phyloP scores from a whole-genome alignment of 345 rosid species.

The Aquilaria yunnanensis region DNA sequence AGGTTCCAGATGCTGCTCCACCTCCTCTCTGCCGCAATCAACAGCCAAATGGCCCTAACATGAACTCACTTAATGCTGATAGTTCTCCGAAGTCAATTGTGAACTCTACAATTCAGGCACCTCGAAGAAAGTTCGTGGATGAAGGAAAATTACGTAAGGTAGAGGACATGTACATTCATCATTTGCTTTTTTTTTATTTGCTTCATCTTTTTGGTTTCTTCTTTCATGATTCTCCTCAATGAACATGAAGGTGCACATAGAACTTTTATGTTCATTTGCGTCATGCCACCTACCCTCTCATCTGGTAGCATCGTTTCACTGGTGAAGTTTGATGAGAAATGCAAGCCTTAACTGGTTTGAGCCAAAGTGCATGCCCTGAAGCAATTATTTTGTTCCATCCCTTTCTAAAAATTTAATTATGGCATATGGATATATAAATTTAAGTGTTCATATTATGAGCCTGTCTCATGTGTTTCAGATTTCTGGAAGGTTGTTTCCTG shows the following conservation, averaged over 20 bases:
- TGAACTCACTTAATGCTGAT: constrained; percentile 40
- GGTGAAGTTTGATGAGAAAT: background rate
- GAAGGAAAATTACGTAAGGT: constrained; percentile 99
- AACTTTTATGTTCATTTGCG: background rate
- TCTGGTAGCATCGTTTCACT: background rate
- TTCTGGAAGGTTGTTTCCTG: constrained; percentile 95
- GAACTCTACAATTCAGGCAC: constrained; percentile 85
- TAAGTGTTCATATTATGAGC: constrained; percentile 1
- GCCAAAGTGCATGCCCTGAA: too few relatives aligned
- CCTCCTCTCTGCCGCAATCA: constrained; percentile 81
- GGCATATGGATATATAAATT: background rate
- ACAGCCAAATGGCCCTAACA: constrained; percentile 66
- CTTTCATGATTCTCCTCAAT: constrained; percentile 2
- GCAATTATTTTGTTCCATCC: too few relatives aligned
- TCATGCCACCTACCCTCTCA: too few relatives aligned
- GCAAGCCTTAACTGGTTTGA: background rate
- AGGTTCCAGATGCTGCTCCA: constrained; percentile 85
- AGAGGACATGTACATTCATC: background rate
- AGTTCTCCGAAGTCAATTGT: constrained; percentile 64
- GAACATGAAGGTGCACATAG: background rate
- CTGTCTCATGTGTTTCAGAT: constrained; percentile 43
- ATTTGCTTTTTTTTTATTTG: background rate
- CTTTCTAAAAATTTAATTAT: too few relatives aligned
- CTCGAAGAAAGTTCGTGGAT: constrained; percentile 95
- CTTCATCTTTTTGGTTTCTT: background rate